phyloP scores from a whole-genome alignment of 2,329 filamentous ascomycete species.

The Nectriaceae sp. region DNA sequence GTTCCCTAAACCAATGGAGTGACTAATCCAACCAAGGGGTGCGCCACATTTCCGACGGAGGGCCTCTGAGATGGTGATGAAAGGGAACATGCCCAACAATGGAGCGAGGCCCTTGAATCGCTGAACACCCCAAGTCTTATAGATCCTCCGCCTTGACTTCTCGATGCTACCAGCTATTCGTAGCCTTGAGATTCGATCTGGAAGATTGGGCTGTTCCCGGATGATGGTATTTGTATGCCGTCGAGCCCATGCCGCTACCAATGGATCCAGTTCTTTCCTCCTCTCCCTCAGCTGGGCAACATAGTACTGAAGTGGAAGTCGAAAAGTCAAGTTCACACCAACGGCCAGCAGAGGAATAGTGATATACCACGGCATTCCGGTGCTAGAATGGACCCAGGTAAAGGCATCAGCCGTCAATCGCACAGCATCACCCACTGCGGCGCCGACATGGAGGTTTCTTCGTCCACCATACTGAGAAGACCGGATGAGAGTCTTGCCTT shows the following conservation, averaged over 20 bases:
- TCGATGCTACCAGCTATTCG: slow-evolving; percentile 27
- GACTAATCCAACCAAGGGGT: slow-evolving; percentile 32
- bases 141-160: slow-evolving; percentile 35
- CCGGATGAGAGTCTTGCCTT: neutral
- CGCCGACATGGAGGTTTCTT: slow-evolving; percentile 37
- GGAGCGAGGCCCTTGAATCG: slow-evolving; percentile 46
- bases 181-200: slow-evolving; percentile 22
- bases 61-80: slow-evolving; percentile 52
- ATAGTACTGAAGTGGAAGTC: slow-evolving; percentile 50
- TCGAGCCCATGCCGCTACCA: slow-evolving; percentile 35
- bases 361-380: slow-evolving; percentile 54
- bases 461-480: neutral
- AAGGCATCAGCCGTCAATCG: slow-evolving; percentile 45
- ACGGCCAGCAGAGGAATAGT: slow-evolving; percentile 55
- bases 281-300: slow-evolving; percentile 33
- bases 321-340: slow-evolving; percentile 44
- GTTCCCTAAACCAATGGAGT: slow-evolving; percentile 31
- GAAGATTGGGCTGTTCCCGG: slow-evolving; percentile 8
- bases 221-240: slow-evolving; percentile 22
- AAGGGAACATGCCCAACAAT: slow-evolving; percentile 47
- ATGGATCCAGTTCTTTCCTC: slow-evolving; percentile 31
- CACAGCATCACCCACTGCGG: slow-evolving; percentile 35
- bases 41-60: slow-evolving; percentile 47
- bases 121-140: slow-evolving; percentile 45
- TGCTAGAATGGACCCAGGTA: slow-evolving; percentile 42